These are phyloP conservation scores for Halteria grandinella DNA, from an alignment of 73 alveolate genomes.

Conservation along the genomic window DNA sequence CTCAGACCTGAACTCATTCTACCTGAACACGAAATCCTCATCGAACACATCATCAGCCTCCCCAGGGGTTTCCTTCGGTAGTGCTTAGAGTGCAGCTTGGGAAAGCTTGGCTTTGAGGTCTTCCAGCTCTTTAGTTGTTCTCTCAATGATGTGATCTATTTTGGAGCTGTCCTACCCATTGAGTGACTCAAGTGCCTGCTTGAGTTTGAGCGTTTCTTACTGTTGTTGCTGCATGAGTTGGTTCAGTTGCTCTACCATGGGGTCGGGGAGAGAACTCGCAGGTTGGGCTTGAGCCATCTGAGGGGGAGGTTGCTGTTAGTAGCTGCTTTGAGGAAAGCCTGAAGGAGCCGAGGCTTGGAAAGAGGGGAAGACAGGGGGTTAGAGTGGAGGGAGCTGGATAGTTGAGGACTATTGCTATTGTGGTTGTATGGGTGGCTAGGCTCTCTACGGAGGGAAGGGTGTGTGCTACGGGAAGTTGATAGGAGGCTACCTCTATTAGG, in stretches of 20 bases:
- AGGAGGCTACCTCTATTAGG: slow-evolving; percentile 35
- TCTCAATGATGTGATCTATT: slow-evolving; percentile 24
- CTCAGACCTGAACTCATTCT: slow-evolving; percentile 60
- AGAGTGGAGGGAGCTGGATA: not conserved
- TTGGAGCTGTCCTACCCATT: slow-evolving; percentile 1
- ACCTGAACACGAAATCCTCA: slow-evolving; percentile 34
- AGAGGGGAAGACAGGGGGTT: not conserved
- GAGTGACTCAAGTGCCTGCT: slow-evolving; percentile 33
- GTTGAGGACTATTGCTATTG: not conserved
- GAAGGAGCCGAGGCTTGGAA: too few species aligned
- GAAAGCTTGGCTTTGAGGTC: slow-evolving; percentile 23
- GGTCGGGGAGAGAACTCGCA: slow-evolving; percentile 26
- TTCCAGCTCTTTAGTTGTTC: slow-evolving; percentile 26
- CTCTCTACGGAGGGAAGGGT: slow-evolving; percentile 9
- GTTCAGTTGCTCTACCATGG: slow-evolving; percentile 40
- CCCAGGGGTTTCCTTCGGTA: too few species aligned
- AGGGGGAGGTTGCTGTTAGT: not conserved
- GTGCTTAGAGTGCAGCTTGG: too few species aligned
- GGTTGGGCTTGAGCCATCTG: slow-evolving; percentile 19
- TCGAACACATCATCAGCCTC: too few species aligned
- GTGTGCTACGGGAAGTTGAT: not conserved
- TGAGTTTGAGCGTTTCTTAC: slow-evolving; percentile 21
- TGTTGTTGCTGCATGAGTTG: slow-evolving; percentile 16
- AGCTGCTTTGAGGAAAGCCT: not conserved
- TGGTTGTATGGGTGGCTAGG: not conserved